Evolutionary conservation across 164 flowering plant species (phyloP), one percentile per base, ranked within the genome.

Genomic region (Kalanchoe fedtschenkoi): DNA sequence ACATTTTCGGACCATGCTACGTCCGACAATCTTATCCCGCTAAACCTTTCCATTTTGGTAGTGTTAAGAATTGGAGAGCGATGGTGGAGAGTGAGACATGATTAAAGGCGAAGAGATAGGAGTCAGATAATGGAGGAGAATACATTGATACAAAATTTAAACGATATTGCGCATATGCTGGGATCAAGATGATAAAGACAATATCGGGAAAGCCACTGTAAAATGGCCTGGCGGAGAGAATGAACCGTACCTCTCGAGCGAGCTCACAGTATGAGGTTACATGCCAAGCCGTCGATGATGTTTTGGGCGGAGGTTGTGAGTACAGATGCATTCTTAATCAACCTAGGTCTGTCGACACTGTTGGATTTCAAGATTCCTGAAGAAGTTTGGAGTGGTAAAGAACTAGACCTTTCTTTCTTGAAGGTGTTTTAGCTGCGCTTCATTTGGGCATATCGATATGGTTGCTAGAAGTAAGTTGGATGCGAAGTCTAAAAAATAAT

Each of bases 241-340:
- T 37, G 17, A 13, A 37, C 37, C 37, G 37, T 6, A 34, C 62
- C 28, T 38, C 57, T 6, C 30, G 55, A 58, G 56, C 32, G 54
- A 8, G 62, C 67, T 17, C 55, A 54, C 15, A 57, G 61, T 29
- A 58, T 65, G 62, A 15, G 62, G 19, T 17, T 58, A 1, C 68
- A 65, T n/a, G 30, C 24, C 26, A 29, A 39, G 2, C 30, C 57
- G 56, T 39, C 43, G 1, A 65, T 57, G 62, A 21, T 4, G 7
- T 30, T 65, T 43, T 65, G 55, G 41, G 42, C 41, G 2, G 62
- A 57, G 7, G 55, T 9, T 34, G 37, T 34, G 9, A 34, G 9
- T 34, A 34, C 37, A 1, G 9, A 6, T 6, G 6, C 37, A 6
- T 1, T 34, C 37, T 34, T 34, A 9, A 34, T 34, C n/a, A n/a